Base-by-base conservation (phyloP, 441 rosid species). In the Raphanus hybrid region DNA sequence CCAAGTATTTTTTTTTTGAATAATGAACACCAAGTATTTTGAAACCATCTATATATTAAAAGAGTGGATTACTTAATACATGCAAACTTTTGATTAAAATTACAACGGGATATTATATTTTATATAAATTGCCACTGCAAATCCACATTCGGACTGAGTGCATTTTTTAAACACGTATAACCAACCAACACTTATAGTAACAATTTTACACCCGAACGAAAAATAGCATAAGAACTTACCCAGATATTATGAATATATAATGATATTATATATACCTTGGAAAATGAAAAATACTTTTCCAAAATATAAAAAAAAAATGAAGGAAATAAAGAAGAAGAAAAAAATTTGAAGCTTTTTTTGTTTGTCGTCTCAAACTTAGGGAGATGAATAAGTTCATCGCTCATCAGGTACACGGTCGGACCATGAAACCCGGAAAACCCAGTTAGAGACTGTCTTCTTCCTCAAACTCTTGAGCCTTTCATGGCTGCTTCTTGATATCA, bases 101-200 rank as follows among this genome's bases (percentile, higher is more conserved):
- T 75, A 76, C 80, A 72, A 45, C 57, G 71, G 78, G 60, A 66
- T 23, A 48, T 69, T 73, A 73, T 64, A 73, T 61, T 23, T 74
- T 29, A 29, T 69, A 69, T 59, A 73, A 64, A 80, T 70, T 50
- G 69, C 52, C 91, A 91, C 91, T 88, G 62, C 92, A 70, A 84
- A 85, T 84, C 80, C 88, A 85, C 73, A 57, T 58, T 73, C 73
- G 84, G 88, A 78, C 76, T 65, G 91, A 89, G 94, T 82, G 96
- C 93, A 72, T 62, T 70, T 77, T 77, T 70, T 26, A 76, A 11
- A 26, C 60, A 75, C 69, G 34, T 65, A 75, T 32, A 62, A 59
- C 18, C 18, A 18, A 18, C 18, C 52, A 70, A 61, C 54, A 75
- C 32, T 77, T 45, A 65, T 37, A 18, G 67, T 7, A 69, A 74